Evolutionary conservation across 75 land plant genomes (phyloP), one percentile per base, ranked within the genome.

Genomic region (Adiantum capillusveneris): DNA sequence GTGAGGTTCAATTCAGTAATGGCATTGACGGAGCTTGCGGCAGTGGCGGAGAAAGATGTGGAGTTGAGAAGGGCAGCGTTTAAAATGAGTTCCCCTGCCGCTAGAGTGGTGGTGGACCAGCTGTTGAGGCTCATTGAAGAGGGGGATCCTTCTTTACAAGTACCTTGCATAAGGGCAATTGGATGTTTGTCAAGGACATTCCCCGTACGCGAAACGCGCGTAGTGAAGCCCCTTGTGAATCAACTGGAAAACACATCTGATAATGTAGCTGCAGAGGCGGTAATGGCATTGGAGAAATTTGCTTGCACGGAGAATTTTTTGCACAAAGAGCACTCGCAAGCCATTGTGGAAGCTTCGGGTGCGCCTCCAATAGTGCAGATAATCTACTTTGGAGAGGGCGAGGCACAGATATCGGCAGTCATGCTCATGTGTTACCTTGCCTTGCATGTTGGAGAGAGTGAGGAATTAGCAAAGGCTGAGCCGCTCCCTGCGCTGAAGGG

Each of bases 1-100:
- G 80, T 87, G 18, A 71, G 75, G 71, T 67, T 51, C 50, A 81
- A 83, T 57, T 83, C 96, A 1, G 84, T 81, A 62, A 80, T 90
- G 92, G 92, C 96, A 1, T 62, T 87, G 37, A 75, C 77, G 85
- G 96, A 87, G 62, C 84, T 90, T 43, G 69, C 82, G 0, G 81
- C 83, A 0, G 85, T 84, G 17, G 93, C 88, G 3, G 96, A 87
- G 64, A 24, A 71, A 29, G 65, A 87, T 29, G 28, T 75, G 0
- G 87, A 84, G 25, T 65, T 90, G 48, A 28, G 88, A 12, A 66
- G 85, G 24, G 64, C 85, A 0, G 93, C 88, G 0, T 87, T 90
- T 79, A 87, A 87, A 73, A 84, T 77, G 22, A 87, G 56, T 14
- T 81, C 93, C 7, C 88, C 92, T 5, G 76, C 88, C 5, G 85